Percentiles rank a stretch among this genome's conserved stretches.
These are phyloP conservation scores for Schoenoplectus tabernaemontani DNA, from an alignment of 202 grass and related monocot genomes.

Conservation along the genomic window DNA sequence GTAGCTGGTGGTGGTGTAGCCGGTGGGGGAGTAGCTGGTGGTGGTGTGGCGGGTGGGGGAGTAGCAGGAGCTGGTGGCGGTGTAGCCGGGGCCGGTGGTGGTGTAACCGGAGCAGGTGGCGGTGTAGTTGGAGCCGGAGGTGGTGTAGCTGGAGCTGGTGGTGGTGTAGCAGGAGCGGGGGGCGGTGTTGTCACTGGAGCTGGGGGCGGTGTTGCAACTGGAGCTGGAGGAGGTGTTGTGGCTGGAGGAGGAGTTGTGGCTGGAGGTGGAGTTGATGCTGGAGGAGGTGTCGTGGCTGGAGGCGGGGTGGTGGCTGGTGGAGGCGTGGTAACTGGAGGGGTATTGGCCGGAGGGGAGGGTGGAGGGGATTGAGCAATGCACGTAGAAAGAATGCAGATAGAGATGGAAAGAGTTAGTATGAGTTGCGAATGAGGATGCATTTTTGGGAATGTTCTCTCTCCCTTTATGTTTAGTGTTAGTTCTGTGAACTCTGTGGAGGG, in stretches of 20 bases:
- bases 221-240: not conserved
- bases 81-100: constrained; percentile 26
- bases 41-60: not conserved
- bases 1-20: constrained; percentile 29
- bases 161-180: constrained; percentile 27
- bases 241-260: constrained; percentile 8
- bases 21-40: constrained; percentile 15
- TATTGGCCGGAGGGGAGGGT: constrained; percentile 28
- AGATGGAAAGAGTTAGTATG: constrained; percentile 38
- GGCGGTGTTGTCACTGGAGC: constrained; percentile 24
- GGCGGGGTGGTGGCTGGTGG: constrained; percentile 27
- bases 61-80: constrained; percentile 25
- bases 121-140: constrained; percentile 18
- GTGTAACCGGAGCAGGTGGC: constrained; percentile 6
- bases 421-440: constrained; percentile 6
- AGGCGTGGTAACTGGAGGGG: constrained; percentile 23
- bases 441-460: no score
- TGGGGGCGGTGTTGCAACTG: constrained; percentile 32
- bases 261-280: no score
- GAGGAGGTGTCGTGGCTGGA: constrained; percentile 26
- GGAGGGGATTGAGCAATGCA: constrained; percentile 53
- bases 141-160: not conserved
- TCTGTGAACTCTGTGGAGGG: no score
- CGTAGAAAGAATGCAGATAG: constrained; percentile 39
- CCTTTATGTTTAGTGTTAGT: no score